Percentiles rank a stretch among this genome's conserved stretches.
These are phyloP conservation scores for Suhomyces prunicola DNA, from an alignment of 805 yeast genomes.

Conservation along the genomic window DNA sequence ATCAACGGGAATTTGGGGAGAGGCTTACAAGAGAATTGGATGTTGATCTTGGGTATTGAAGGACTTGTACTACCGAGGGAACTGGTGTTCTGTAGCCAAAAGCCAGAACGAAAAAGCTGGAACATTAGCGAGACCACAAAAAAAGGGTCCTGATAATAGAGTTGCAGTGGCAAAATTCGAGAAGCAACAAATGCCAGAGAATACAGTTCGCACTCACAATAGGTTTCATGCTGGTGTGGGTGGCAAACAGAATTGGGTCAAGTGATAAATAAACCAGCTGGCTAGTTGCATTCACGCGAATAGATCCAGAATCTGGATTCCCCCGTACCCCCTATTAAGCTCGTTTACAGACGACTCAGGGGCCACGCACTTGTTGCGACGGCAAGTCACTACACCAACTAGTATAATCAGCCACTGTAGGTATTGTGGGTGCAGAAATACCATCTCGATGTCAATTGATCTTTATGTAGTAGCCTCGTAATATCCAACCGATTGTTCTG, in stretches of 20 bases:
- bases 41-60: not conserved
- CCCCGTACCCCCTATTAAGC: not conserved
- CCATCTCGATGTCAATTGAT: not conserved
- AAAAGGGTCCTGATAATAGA: not conserved
- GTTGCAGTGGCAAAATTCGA: not conserved
- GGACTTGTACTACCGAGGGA: not conserved
- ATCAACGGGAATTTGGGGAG: not conserved
- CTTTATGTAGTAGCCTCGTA: not conserved
- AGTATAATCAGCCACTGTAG: not conserved
- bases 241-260: not conserved
- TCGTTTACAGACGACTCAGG: not conserved
- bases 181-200: not conserved
- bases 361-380: not conserved
- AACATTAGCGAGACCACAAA: not conserved
- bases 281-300: not conserved
- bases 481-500: not conserved
- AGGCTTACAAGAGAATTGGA: not conserved
- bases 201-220: not conserved
- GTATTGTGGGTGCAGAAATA: not conserved
- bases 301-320: not conserved
- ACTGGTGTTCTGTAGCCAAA: not conserved
- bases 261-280: not conserved
- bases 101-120: not conserved
- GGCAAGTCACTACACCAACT: not conserved
- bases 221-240: not conserved